Evolutionary conservation across 768 basidiomycete species (phyloP), one percentile per base, ranked within the genome.

Genomic region (Serpula lacrymans): DNA sequence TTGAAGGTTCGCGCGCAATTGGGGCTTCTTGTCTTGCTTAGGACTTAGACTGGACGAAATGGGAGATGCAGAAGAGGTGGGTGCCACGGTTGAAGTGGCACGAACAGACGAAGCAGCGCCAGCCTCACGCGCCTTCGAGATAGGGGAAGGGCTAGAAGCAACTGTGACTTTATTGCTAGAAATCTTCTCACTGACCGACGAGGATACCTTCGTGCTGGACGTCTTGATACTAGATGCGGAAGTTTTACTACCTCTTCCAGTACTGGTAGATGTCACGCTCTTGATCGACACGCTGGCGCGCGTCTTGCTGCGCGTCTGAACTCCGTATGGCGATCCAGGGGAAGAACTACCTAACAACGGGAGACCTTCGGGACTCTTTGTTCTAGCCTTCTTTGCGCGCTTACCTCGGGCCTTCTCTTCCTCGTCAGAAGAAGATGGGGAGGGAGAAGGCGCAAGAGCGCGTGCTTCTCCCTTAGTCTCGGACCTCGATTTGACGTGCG

Each of bases 361-460:
- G 29, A 30, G 18, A 23, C 24, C 20, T 41, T 30, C 49, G 52
- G n/a, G n/a, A n/a, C n/a, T n/a, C n/a, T n/a, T n/a, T n/a, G n/a
- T n/a, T n/a, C n/a, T n/a, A n/a, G 71, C 63, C 62, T 82, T 86
- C 74, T 88, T 88, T 17, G 70, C 80, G 25, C 68, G 70, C 47
- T 68, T 69, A 28, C 68, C 71, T 26, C 84, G 74, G 17, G 71
- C 51, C 58, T 79, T 81, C 63, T 88, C 84, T 53, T 88, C 86
- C 48, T 88, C 86, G 52, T 88, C 86, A 14, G 82, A 84, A 10
- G 85, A 84, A 17, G 77, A 64, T 55, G 64, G 70, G 32, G 70
- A 33, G 67, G 61, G 27, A 47, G 53, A 30, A 65, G 66, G 47
- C 53, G 62, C 55, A 54, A 71, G 58, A 57, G 41, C 33, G 43